phyloP scores from a whole-genome alignment of 306 rosid genomes.

The Castanopsis chinensis region DNA sequence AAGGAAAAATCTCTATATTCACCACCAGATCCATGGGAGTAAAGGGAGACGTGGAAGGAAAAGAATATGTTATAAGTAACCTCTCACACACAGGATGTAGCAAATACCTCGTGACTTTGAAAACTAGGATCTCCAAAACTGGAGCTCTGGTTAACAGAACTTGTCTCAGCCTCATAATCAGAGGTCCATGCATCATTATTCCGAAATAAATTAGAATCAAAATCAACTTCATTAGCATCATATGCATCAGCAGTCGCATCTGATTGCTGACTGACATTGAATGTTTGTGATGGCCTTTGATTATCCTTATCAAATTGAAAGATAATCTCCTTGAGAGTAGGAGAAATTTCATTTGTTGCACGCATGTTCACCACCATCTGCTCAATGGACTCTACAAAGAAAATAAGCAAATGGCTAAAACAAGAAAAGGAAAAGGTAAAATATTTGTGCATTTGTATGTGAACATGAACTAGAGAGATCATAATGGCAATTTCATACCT shows the following conservation, averaged over 20 bases:
- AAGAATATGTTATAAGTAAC: not conserved
- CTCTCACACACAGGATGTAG: not conserved
- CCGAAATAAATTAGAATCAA: not conserved
- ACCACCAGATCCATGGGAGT: not conserved
- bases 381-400: slow-evolving; percentile 17
- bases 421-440: not conserved
- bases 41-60: not conserved
- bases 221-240: not conserved
- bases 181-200: not conserved
- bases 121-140: slow-evolving; percentile 9
- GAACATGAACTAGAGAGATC: not conserved
- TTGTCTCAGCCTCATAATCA: not conserved
- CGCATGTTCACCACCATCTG: slow-evolving; percentile 24
- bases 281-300: slow-evolving; percentile 12
- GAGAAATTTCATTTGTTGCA: slow-evolving; percentile 19
- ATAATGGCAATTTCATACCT: slow-evolving; percentile 1
- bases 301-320: slow-evolving; percentile 15
- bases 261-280: slow-evolving; percentile 4
- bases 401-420: not conserved
- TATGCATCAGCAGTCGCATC: not conserved
- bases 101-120: not conserved
- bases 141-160: not conserved
- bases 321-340: slow-evolving; percentile 17
- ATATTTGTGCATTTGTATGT: not conserved
- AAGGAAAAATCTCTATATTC: not conserved